phyloP scores from a whole-genome alignment of 257 asterid species.

The Salvia hispanica region DNA sequence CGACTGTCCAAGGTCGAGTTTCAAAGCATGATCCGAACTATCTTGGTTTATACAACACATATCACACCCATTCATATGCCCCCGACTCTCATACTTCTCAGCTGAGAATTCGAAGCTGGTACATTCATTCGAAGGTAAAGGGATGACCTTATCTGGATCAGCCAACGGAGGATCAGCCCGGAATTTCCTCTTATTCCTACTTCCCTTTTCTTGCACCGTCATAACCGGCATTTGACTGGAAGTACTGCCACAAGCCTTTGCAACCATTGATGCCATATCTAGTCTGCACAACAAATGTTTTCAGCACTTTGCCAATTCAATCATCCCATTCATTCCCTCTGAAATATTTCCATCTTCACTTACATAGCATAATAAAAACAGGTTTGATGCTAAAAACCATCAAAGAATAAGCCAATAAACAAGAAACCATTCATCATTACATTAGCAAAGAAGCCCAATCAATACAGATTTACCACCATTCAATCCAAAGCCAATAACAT shows the following conservation, averaged over 20 bases:
- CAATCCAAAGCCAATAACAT: constrained; percentile 33
- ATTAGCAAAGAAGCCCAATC: constrained; percentile 41
- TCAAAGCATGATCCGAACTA: constrained; percentile 50
- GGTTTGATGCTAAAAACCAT: constrained; percentile 21
- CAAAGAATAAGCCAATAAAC: constrained; percentile 2
- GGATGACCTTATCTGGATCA: constrained; percentile 58
- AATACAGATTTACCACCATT: constrained; percentile 27
- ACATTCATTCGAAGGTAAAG: constrained; percentile 60
- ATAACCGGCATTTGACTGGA: constrained; percentile 66
- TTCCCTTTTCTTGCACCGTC: constrained; percentile 72
- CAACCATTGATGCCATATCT: constrained; percentile 79
- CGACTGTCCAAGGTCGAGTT: constrained; percentile 84
- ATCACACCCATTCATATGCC: constrained; percentile 55
- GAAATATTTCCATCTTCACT: constrained; percentile 21
- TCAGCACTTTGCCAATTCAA: constrained; percentile 36
- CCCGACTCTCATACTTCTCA: constrained; percentile 62
- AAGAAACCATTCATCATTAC: constrained; percentile 22
- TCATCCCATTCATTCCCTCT: constrained; percentile 18
- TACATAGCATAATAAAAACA: constrained; percentile 19
- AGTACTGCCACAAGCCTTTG: constrained; percentile 64
- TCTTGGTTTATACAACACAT: constrained; percentile 56
- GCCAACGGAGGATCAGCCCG: constrained; percentile 79
- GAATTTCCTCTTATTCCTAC: constrained; percentile 93
- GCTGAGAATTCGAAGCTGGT: constrained; percentile 78
- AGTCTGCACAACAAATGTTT: constrained; percentile 48